Base-by-base conservation (phyloP, 176 grass and related monocot genomes). In the Musa acuminata region DNA sequence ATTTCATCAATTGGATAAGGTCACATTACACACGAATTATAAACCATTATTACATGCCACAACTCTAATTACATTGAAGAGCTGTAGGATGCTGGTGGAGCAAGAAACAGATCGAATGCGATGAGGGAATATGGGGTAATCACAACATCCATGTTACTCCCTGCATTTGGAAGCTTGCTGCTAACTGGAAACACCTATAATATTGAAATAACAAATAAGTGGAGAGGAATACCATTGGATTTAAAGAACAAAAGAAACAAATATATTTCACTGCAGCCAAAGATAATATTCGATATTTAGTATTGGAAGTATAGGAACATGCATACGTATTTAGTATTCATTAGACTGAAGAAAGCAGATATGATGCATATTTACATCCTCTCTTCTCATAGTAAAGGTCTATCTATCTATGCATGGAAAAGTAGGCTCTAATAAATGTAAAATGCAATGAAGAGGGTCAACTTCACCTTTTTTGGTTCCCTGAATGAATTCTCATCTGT, bases 401-500 rank as follows among this genome's bases (percentile, higher is more conserved):
- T 35, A 3, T 43, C 35, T 43, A 43, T 43, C 35, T 43, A 6
- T 43, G 35, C 51, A 79, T 6, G 57, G 55, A 8, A 22, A 25
- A 13, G 9, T 5, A 70, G 21, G 23, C 52, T 19, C 68, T 80
- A 12, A 72, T 75, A 22, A 13, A 26, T 24, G 35, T n/a, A 16
- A 21, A 43, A 76, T 51, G 55, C 9, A 51, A 49, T 62, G 26
- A 21, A 70, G 35, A 51, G 19, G 14, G 29, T 2, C 20, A 24
- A 24, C n/a, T n/a, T 51, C 0, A 96, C 94, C 94, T 91, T 97
- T 58, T 93, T 83, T 70, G 90, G 90, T 62, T 88, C 79, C 65
- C 87, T 78, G 84, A 97, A 97, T 55, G 94, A 97, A 78, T 97
- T 97, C 77, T 97, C 94, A 69, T 97, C 90, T 58, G 52, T 64